Evolutionary conservation across 2,329 filamentous ascomycete species (phyloP).

Genomic region (Orbilia blumenaviensis): DNA sequence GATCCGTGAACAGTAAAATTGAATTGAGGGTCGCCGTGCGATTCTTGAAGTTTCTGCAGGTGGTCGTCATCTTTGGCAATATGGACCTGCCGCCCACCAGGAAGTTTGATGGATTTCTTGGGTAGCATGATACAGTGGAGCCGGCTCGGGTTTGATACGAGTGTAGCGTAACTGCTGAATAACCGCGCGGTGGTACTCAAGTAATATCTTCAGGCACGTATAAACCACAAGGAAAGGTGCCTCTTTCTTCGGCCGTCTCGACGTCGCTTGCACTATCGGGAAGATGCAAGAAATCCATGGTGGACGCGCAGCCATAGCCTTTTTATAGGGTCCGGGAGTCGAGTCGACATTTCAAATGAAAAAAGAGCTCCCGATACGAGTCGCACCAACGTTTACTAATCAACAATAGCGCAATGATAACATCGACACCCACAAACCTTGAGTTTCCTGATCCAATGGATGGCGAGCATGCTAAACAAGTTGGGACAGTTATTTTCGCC

Average conservation of each 20-base stretch:
- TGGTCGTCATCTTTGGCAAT: conserved; percentile 43
- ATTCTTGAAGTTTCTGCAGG: conserved; percentile 25
- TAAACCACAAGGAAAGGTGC: neutral
- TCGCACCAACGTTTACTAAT: conserved; percentile 28
- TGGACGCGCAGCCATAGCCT: neutral
- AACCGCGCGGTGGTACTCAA: neutral
- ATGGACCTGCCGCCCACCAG: conserved; percentile 28
- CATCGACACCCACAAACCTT: conserved; percentile 10
- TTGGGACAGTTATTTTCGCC: conserved; percentile 20
- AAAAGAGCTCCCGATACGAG: neutral
- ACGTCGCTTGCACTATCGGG: neutral
- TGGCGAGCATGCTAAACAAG: conserved; percentile 19
- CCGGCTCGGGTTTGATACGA: neutral
- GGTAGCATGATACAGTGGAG: neutral
- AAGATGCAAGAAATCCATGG: neutral
- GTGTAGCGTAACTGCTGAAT: too few relatives aligned
- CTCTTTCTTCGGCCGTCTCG: neutral
- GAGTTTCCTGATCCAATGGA: conserved; percentile 21
- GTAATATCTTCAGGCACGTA: too few relatives aligned
- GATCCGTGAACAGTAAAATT: conserved; percentile 49
- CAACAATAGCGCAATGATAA: conserved; percentile 23
- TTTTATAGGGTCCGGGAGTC: conserved; percentile 19
- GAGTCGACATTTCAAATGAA: neutral
- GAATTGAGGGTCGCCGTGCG: conserved; percentile 28
- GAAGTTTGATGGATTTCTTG: conserved; percentile 20